phyloP scores from a whole-genome alignment of 2,329 filamentous ascomycete species.

The Orbilia quercus region DNA sequence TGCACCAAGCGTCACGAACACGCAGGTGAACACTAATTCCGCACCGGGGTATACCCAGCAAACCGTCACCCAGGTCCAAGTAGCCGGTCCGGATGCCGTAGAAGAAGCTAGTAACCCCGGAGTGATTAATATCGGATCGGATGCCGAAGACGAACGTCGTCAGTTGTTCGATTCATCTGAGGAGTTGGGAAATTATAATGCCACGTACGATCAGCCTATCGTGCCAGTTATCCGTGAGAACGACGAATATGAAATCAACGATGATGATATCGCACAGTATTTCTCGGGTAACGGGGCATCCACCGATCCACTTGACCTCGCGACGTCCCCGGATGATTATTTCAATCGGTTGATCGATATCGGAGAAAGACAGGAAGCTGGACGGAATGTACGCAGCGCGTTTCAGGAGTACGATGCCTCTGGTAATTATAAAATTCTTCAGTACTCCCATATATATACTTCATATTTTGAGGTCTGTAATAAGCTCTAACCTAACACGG shows the following conservation, averaged over 20 bases:
- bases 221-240: neutral
- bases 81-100: neutral
- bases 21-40: neutral
- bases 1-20: conserved; percentile 2
- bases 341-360: conserved; percentile 1
- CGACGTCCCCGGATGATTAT: conserved; percentile 7
- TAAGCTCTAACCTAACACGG: neutral
- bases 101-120: neutral
- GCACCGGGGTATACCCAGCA: neutral
- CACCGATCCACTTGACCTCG: neutral
- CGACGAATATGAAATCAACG: neutral
- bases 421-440: neutral
- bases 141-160: neutral
- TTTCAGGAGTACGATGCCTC: neutral
- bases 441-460: neutral
- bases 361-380: neutral
- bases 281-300: neutral
- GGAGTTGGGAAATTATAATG: neutral
- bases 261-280: neutral
- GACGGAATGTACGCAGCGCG: neutral
- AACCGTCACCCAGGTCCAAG: neutral
- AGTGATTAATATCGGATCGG: neutral
- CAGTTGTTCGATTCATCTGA: conserved; percentile 1
- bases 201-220: neutral
- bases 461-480: too few species aligned